Conservation (phyloP, 805 yeast species). For the Candida jianshihensis region DNA sequence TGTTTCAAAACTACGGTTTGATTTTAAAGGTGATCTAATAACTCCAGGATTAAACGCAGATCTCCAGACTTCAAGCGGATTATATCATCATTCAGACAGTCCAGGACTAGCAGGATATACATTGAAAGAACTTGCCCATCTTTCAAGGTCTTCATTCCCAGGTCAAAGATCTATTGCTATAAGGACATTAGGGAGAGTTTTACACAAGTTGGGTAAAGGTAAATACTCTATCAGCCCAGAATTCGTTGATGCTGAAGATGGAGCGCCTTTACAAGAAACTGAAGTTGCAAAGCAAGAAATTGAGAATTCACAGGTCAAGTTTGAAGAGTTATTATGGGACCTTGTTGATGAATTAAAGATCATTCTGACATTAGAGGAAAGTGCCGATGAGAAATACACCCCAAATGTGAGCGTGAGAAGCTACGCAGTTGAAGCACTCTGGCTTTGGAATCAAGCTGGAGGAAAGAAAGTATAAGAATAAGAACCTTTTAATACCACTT, state of each 20-base stretch:
- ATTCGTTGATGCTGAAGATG: conserved; percentile 25
- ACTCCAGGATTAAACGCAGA: conserved; percentile 43
- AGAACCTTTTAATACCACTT: too few species aligned
- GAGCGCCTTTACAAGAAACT: conserved; percentile 16
- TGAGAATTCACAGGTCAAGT: conserved; percentile 24
- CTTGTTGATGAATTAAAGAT: conserved; percentile 55
- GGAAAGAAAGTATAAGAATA: conserved; percentile 22
- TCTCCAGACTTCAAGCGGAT: conserved; percentile 53
- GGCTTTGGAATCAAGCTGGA: conserved; percentile 69
- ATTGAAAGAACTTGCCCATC: conserved; percentile 69
- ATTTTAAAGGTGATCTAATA: conserved; percentile 75
- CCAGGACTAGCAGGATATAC: conserved; percentile 94
- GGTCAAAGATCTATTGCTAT: conserved; percentile 86
- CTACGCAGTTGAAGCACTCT: conserved; percentile 83
- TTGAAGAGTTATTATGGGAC: conserved; percentile 56
- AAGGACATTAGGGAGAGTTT: conserved; percentile 78
- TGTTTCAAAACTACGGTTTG: conserved; percentile 74
- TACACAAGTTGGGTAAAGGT: conserved; percentile 69
- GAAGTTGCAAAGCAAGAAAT: conserved; percentile 30
- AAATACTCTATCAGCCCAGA: conserved; percentile 48
- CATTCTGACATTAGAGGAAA: conserved; percentile 57
- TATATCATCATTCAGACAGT: conserved; percentile 87
- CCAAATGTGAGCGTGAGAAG: conserved; percentile 66
- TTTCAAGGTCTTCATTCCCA: conserved; percentile 70
- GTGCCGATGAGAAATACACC: conserved; percentile 59